Conservation (phyloP, 1,284 basidiomycete species). For the Cutaneotrichosporon cavernicola region DNA sequence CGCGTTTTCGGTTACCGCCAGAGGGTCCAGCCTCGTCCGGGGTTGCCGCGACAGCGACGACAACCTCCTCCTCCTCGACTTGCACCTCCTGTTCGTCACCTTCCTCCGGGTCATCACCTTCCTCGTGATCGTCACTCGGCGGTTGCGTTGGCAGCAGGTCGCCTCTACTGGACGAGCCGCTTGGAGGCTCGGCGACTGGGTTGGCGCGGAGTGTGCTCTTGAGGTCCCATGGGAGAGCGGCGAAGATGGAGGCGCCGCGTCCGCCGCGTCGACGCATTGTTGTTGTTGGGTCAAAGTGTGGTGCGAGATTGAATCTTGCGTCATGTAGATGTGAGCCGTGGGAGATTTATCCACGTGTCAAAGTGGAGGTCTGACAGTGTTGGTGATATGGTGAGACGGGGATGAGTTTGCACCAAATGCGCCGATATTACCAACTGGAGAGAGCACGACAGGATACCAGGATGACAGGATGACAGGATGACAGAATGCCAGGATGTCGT, state of each 20-base stretch:
- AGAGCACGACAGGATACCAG: background rate
- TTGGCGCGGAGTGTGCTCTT: background rate
- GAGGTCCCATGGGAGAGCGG: background rate
- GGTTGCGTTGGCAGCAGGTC: conserved; percentile 30
- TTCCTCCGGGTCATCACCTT: background rate
- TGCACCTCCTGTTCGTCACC: conserved; percentile 14
- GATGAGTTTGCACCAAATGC: background rate
- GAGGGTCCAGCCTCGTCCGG: background rate
- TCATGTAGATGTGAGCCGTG: background rate
- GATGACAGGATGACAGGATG: too few species aligned
- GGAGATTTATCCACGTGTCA: background rate
- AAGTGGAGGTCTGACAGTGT: background rate
- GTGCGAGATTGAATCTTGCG: background rate
- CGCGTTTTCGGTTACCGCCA: background rate
- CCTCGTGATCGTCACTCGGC: conserved; percentile 14
- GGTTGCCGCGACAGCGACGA: background rate
- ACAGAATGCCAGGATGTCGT: too few species aligned
- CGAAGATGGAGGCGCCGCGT: background rate
- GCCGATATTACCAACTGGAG: background rate
- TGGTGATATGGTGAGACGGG: background rate
- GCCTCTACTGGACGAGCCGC: background rate
- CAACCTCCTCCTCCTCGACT: conserved; percentile 6
- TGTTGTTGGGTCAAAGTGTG: background rate
- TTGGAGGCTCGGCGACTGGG: background rate
- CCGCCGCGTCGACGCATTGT: conserved; percentile 1